phyloP scores from a whole-genome alignment of 345 rosid species.

The Salix dunnii region DNA sequence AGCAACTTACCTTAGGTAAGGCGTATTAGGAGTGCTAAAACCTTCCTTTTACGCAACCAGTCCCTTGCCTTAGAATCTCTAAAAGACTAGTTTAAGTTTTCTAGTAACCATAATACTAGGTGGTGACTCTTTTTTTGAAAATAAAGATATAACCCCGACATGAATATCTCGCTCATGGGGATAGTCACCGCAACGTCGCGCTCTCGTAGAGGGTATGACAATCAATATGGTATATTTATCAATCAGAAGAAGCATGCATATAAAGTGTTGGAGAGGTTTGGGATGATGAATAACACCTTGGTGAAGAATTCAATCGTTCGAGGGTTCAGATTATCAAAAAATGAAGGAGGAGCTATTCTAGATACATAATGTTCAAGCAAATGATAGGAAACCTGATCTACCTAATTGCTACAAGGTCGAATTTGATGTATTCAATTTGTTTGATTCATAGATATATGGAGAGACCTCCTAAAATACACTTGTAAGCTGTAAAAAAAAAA shows the following conservation, averaged over 20 bases:
- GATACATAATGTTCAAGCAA: not conserved
- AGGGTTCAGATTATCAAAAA: not conserved
- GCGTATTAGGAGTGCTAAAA: too few relatives aligned
- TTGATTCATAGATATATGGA: not conserved
- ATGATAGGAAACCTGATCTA: not conserved
- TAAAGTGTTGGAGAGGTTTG: not conserved
- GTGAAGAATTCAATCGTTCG: not conserved
- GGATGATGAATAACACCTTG: not conserved
- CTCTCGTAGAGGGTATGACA: too few relatives aligned
- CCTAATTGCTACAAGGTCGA: not conserved
- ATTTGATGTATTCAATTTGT: not conserved
- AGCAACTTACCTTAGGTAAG: too few relatives aligned
- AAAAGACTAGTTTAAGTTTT: too few relatives aligned
- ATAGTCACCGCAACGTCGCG: too few relatives aligned
- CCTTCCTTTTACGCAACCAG: too few relatives aligned
- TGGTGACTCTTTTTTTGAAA: too few relatives aligned
- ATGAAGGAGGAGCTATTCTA: not conserved
- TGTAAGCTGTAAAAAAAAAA: not conserved
- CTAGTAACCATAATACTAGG: too few relatives aligned
- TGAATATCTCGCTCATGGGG: too few relatives aligned
- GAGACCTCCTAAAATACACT: not conserved
- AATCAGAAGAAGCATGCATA: not conserved
- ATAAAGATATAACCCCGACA: too few relatives aligned
- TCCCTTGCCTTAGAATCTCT: too few relatives aligned
- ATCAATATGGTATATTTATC: not conserved